Evolutionary conservation across 805 yeast species (phyloP), one percentile per base, ranked within the genome.

Genomic region (Zygoascus ofunaensis): DNA sequence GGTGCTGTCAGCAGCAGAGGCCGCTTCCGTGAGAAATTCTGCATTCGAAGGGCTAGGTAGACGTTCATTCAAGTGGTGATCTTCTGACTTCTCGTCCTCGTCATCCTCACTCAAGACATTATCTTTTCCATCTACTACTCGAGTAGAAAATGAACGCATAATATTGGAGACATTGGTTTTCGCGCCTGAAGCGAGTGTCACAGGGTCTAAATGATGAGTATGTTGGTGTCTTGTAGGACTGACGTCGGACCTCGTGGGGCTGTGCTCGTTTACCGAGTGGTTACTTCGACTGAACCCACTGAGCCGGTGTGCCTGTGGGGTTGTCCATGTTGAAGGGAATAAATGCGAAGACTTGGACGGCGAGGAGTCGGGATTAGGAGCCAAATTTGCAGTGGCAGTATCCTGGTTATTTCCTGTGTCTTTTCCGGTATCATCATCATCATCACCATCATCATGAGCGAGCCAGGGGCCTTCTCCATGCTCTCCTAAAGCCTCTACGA

Each of bases 401-500:
- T 26, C 12, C 30, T 26, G 7, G 12, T 26, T 26, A 12, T 26
- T 12, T 26, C 30, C n/a, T 12, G 7, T 17, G 14, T 17, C 22
- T 2, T 33, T 32, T 12, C 23, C 17, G 32, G 18, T 20, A 15
- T 8, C 32, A 14, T n/a, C 21, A 12, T 41, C 43, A 21, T 14
- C 12, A 14, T 8, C n/a, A 5, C 14, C 10, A 4, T 4, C 37
- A 23, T 37, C 46, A 8, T 35, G 34, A 8, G 49, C 34, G 19
- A 52, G 46, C 57, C 57, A 53, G 8, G 48, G 15, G 12, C 56
- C 55, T 5, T 34, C 34, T 10, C 56, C 57, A 22, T 48, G 45
- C 5, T n/a, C 23, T 4, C 56, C 56, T 23, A 53, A 34, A 8
- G 57, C 57, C 20, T 50, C 55, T 10, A 44, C 43, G 18, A 53